Evolutionary conservation across 2,329 filamentous ascomycete genomes (phyloP).

Genomic region (Ustilaginoidea virens): DNA sequence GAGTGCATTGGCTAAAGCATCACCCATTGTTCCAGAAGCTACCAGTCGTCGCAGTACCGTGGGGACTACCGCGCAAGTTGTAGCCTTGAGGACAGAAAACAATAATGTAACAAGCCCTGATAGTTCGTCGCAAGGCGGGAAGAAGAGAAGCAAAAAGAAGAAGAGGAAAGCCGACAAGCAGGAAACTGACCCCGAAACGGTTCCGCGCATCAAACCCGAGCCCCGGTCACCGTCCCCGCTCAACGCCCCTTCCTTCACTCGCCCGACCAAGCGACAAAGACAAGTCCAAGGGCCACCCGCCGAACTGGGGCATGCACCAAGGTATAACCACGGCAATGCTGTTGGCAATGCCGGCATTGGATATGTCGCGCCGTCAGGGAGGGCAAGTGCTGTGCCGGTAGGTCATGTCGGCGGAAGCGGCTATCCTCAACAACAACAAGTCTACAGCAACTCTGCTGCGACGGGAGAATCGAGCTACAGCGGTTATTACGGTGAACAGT

Average conservation of each 20-base stretch:
- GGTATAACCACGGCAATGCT: conserved; percentile 24
- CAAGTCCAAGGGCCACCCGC: conserved; percentile 25
- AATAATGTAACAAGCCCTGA: conserved; percentile 39
- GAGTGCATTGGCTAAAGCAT: conserved; percentile 16
- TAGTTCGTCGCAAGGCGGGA: conserved; percentile 40
- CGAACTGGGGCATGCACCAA: conserved; percentile 20
- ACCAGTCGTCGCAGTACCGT: conserved; percentile 1
- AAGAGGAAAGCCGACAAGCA: conserved; percentile 36
- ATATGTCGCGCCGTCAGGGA: conserved; percentile 13
- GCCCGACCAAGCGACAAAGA: conserved; percentile 41
- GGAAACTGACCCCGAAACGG: conserved; percentile 28
- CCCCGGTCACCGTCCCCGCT: conserved; percentile 49
- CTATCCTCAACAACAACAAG: conserved; percentile 3
- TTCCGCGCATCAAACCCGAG: conserved; percentile 47
- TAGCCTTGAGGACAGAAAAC: conserved; percentile 36
- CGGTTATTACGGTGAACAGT: conserved; percentile 17
- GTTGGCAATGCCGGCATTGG: conserved; percentile 19
- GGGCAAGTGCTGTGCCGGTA: conserved; percentile 13
- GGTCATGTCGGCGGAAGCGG: conserved; percentile 1
- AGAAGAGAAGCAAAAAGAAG: conserved; percentile 34
- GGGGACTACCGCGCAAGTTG: conserved; percentile 34
- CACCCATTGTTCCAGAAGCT: conserved; percentile 1
- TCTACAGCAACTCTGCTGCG: conserved; percentile 11
- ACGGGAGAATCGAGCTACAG: conserved; percentile 15
- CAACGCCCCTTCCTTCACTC: conserved; percentile 32